Evolutionary conservation across 2,329 filamentous ascomycete species (phyloP).

Genomic region (Trichoderma lentiforme): DNA sequence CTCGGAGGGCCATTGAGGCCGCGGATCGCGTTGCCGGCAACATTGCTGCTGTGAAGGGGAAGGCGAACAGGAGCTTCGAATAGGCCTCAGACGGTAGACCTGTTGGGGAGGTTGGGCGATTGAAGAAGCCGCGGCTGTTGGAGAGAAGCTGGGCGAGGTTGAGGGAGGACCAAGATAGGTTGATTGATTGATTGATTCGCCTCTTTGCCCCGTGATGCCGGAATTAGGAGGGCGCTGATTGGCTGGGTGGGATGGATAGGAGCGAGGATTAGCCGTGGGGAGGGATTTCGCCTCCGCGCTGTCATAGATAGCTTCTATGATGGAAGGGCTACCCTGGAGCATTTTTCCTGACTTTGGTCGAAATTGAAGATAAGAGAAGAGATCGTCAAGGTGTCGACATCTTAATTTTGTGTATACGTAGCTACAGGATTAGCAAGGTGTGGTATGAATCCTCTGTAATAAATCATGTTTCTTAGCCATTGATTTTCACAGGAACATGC

Average conservation of each 20-base stretch:
- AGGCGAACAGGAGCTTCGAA: conserved; percentile 20
- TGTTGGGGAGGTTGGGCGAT: conserved; percentile 16
- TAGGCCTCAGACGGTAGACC: conserved; percentile 18
- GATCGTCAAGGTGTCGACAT: neutral
- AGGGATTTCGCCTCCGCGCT: neutral
- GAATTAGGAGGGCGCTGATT: conserved; percentile 34
- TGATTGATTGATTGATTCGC: conserved; percentile 26
- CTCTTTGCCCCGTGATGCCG: conserved; percentile 24
- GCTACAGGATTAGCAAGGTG: accelerated
- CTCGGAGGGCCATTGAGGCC: conserved; percentile 52
- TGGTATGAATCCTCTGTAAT: neutral
- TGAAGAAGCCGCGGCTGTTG: neutral
- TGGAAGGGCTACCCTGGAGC: neutral
- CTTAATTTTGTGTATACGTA: neutral
- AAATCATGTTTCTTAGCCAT: neutral
- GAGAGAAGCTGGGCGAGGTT: conserved; percentile 19
- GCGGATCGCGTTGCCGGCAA: conserved; percentile 48
- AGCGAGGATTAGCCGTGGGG: conserved; percentile 32
- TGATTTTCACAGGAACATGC: neutral
- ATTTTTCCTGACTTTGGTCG: neutral
- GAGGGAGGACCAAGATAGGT: neutral
- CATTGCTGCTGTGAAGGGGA: conserved; percentile 35
- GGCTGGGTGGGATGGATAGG: conserved; percentile 20
- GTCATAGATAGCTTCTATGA: neutral
- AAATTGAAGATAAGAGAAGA: neutral